These are phyloP conservation scores for Pleurotus cornucopiae DNA, from an alignment of 768 basidiomycete genomes.

Conservation along the genomic window DNA sequence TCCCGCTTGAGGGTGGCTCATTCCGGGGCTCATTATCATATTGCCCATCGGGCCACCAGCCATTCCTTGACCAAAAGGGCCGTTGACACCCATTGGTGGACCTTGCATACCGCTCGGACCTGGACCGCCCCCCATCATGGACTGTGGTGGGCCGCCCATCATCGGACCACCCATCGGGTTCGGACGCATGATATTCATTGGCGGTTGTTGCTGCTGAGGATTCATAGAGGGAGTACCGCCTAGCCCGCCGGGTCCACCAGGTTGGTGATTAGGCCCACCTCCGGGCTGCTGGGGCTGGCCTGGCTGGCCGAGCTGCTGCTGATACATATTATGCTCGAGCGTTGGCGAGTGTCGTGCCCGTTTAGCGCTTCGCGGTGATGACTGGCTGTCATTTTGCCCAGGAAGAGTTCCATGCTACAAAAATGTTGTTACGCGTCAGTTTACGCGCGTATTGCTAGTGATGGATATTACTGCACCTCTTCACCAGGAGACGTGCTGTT, in stretches of 20 bases:
- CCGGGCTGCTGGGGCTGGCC: conserved; percentile 16
- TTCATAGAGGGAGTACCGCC: conserved; percentile 1
- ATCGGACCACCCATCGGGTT: conserved; percentile 5
- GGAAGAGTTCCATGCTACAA: conserved; percentile 42
- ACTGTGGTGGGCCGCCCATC: conserved; percentile 23
- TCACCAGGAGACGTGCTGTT: conserved; percentile 62
- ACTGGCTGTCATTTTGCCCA: conserved; percentile 33
- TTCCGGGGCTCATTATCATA: conserved; percentile 27
- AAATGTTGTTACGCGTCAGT: background rate
- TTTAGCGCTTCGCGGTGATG: conserved; percentile 56
- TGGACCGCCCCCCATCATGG: background rate
- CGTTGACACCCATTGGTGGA: conserved; percentile 4
- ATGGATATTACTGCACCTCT: conserved; percentile 33
- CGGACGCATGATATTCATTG: conserved; percentile 17
- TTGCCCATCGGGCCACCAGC: conserved; percentile 14
- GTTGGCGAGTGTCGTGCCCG: conserved; percentile 47
- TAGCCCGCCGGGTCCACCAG: conserved; percentile 19
- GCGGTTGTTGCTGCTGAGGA: background rate
- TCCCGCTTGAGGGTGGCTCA: conserved; percentile 25
- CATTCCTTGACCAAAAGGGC: conserved; percentile 15
- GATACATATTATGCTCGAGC: conserved; percentile 24
- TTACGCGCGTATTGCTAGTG: no score
- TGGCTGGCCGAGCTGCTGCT: conserved; percentile 15
- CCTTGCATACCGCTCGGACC: background rate
- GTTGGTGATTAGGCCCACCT: conserved; percentile 21